A percentile compares a stretch with the other conserved stretches of the same genome.
Conservation (phyloP, 306 rosid species). For the Canavalia gladiata region DNA sequence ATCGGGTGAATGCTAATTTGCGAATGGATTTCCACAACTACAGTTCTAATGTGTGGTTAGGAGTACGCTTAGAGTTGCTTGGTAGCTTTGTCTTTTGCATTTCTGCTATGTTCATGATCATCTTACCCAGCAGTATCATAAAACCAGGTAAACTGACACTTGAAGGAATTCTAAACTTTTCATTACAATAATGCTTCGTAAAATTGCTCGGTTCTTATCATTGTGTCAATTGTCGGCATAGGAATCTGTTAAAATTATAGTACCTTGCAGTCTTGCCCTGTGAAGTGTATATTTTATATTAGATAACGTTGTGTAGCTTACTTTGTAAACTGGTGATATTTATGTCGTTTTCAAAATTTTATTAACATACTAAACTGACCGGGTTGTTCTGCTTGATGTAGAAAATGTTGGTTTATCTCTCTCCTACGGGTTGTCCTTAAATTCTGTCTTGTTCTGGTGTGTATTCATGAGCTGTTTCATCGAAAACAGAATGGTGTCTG, state of each 20-base stretch:
- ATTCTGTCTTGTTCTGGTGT: slow-evolving; percentile 64
- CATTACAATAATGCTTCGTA: neutral
- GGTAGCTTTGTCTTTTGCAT: slow-evolving; percentile 71
- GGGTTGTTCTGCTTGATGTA: slow-evolving; percentile 44
- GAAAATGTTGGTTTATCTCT: slow-evolving; percentile 86
- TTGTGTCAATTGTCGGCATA: neutral
- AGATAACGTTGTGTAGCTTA: neutral
- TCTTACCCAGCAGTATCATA: slow-evolving; percentile 72
- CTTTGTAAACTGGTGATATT: neutral
- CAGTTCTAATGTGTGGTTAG: slow-evolving; percentile 82
- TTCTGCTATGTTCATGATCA: slow-evolving; percentile 79
- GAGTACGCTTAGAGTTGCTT: slow-evolving; percentile 74
- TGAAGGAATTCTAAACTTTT: neutral
- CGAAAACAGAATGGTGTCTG: slow-evolving; percentile 85
- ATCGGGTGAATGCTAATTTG: slow-evolving; percentile 69
- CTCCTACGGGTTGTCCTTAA: slow-evolving; percentile 81
- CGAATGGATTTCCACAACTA: slow-evolving; percentile 84
- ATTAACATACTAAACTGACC: neutral
- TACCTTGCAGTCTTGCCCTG: neutral
- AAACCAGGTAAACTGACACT: slow-evolving; percentile 66
- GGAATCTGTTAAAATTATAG: neutral
- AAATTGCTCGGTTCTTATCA: neutral
- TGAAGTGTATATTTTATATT: neutral
- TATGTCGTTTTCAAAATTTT: neutral
- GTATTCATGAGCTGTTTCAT: slow-evolving; percentile 71